These are phyloP conservation scores for Fusarium nodosum DNA, from an alignment of 2,329 filamentous ascomycete genomes.

Conservation along the genomic window DNA sequence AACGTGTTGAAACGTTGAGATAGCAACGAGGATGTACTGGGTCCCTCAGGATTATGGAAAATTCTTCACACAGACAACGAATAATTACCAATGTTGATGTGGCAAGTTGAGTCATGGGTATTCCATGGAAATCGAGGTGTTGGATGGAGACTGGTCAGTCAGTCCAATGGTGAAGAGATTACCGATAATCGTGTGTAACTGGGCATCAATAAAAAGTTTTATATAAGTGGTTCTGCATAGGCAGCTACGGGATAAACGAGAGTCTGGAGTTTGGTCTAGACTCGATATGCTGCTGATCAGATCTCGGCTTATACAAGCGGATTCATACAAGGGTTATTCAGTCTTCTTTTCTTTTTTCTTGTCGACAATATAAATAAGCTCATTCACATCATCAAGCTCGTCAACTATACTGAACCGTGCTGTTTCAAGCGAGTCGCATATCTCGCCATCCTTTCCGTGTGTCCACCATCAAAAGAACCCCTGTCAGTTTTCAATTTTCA, in stretches of 20 bases:
- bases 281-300: conserved; percentile 1
- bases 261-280: neutral
- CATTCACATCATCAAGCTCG: conserved; percentile 19
- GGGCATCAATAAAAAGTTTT: conserved; percentile 23
- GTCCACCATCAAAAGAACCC: conserved; percentile 12
- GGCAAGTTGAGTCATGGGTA: conserved; percentile 9
- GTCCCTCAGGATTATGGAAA: conserved; percentile 17
- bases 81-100: conserved; percentile 15
- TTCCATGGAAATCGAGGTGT: conserved; percentile 28
- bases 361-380: conserved; percentile 20
- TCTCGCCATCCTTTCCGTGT: conserved; percentile 1
- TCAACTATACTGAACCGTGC: conserved; percentile 34
- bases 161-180: conserved; percentile 1
- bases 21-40: neutral
- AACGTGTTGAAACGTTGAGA: conserved; percentile 1
- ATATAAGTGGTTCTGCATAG: conserved; percentile 16
- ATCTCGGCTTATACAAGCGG: conserved; percentile 8
- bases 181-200: neutral
- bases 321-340: conserved; percentile 14
- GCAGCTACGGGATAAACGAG: conserved; percentile 2
- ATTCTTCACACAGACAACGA: conserved; percentile 10
- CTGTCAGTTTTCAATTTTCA: conserved; percentile 6
- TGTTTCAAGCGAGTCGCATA: conserved; percentile 33
- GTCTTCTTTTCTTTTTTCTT: conserved; percentile 1
- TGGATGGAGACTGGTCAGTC: neutral